A percentile compares a stretch with the other conserved stretches of the same genome.
These are phyloP conservation scores for Physaria fendleri DNA, from an alignment of 345 rosid species.

Conservation along the genomic window DNA sequence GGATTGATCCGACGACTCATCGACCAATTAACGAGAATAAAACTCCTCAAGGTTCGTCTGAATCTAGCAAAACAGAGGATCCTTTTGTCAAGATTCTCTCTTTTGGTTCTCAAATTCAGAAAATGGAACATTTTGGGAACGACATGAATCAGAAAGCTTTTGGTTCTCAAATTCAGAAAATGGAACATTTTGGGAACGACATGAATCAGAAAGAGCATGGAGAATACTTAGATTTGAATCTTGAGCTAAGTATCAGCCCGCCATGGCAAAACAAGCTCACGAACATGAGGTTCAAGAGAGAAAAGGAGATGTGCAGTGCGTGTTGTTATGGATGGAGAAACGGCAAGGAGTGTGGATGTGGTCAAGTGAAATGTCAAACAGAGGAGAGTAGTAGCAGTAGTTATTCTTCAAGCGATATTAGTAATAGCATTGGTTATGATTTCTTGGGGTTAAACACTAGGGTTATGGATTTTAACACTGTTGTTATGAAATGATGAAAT, in stretches of 20 bases:
- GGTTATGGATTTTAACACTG: slow-evolving; percentile 54
- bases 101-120: slow-evolving; percentile 14
- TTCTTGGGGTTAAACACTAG: slow-evolving; percentile 72
- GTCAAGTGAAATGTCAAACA: slow-evolving; percentile 4
- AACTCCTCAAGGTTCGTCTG: neutral
- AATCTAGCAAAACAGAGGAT: slow-evolving; percentile 10
- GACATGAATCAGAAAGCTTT: slow-evolving; percentile 5
- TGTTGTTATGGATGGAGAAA: slow-evolving; percentile 54
- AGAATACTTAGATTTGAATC: slow-evolving; percentile 81
- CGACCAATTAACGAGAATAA: slow-evolving; percentile 45
- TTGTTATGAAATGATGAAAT: slow-evolving; percentile 49
- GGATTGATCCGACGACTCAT: slow-evolving; percentile 74
- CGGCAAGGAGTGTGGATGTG: slow-evolving; percentile 53
- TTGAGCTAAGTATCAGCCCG: slow-evolving; percentile 82
- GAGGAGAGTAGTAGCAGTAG: slow-evolving; percentile 26
- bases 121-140: neutral
- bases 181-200: neutral
- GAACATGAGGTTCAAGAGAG: slow-evolving; percentile 22
- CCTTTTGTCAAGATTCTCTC: slow-evolving; percentile 13
- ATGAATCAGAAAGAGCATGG: neutral
- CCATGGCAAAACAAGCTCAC: slow-evolving; percentile 39
- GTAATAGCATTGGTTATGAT: slow-evolving; percentile 43
- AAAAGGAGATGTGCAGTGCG: slow-evolving; percentile 29
- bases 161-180: slow-evolving; percentile 6
- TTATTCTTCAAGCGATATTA: slow-evolving; percentile 21